Base-by-base conservation (phyloP, 108 stramenopile genomes). In the Aureococcus anophagefferens region DNA sequence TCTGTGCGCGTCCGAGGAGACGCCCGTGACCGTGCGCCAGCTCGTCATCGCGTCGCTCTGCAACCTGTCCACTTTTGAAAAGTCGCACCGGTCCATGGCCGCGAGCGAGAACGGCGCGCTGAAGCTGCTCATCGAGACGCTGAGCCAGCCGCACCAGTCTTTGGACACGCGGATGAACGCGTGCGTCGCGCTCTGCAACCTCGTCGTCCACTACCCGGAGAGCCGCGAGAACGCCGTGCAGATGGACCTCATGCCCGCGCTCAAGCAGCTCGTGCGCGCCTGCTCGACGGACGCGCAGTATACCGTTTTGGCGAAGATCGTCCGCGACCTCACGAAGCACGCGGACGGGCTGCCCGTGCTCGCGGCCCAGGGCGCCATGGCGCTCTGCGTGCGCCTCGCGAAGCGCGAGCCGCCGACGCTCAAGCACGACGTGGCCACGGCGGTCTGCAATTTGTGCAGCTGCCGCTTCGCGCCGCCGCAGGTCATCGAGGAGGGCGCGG, bases 401-500 rank as follows among this genome's bases (percentile, higher is more conserved):
- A 73, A 73, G 73, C 25, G 51, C 9, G 73, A 73, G 30, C 34
- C 62, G 28, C 46, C 66, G 1, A 25, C 25, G 25, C 30, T 73
- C 62, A 73, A 73, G 35, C 36, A n/a, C 66, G 73, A 73, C 73
- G 68, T 73, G 4, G 35, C 66, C n/a, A 67, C 62, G 17, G 66
- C 66, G 28, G 16, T 73, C 33, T 62, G 64, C 40, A 73, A 68
- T 33, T 45, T 73, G 64, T 45, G 64, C 17, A 35, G 45, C 30
- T 62, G 59, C 66, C 7, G 14, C 51, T 40, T 4, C 9, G 37
- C n/a, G 21, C n/a, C 33, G n/a, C 33, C 66, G 28, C 35, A 36
- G 25, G 30, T 67, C 25, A 59, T 73, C 7, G 68, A 73, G 64
- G 67, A 68, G 21, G 73, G 62, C 33, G 73, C 33, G 5, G 33